These are phyloP conservation scores for Passalora sequoiae DNA, from an alignment of 2,329 filamentous ascomycete genomes.

Conservation along the genomic window DNA sequence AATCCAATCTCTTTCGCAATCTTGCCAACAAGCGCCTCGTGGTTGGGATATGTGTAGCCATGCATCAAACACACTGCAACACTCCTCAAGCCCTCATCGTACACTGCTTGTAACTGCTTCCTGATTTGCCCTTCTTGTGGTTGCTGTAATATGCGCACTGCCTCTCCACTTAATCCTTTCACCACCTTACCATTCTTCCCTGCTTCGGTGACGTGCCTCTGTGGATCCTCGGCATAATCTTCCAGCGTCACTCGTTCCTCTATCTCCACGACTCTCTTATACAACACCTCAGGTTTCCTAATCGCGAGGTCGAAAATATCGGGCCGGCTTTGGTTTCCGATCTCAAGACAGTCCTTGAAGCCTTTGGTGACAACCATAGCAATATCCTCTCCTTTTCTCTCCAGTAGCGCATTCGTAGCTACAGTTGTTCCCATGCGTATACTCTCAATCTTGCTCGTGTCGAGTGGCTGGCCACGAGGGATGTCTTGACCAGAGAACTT, in stretches of 20 bases:
- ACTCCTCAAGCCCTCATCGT: conserved; percentile 66
- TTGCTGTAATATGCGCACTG: conserved; percentile 62
- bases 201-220: conserved; percentile 53
- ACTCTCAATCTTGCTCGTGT: conserved; percentile 78
- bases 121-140: conserved; percentile 56
- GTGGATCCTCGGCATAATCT: conserved; percentile 84
- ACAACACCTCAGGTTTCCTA: conserved; percentile 78
- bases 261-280: conserved; percentile 79
- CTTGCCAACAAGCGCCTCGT: conserved; percentile 71
- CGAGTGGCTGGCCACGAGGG: conserved; percentile 70
- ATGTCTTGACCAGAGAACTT: conserved; percentile 71
- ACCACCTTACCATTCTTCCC: conserved; percentile 54
- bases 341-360: conserved; percentile 80
- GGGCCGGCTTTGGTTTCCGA: conserved; percentile 85
- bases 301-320: conserved; percentile 90
- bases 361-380: conserved; percentile 82
- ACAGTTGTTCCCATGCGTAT: conserved; percentile 97
- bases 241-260: conserved; percentile 87
- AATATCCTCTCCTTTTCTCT: conserved; percentile 84
- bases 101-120: conserved; percentile 61
- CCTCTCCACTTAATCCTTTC: conserved; percentile 67
- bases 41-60: conserved; percentile 82
- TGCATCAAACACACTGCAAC: conserved; percentile 91
- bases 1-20: conserved; percentile 79
- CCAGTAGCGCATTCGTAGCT: conserved; percentile 84